phyloP scores from a whole-genome alignment of 768 basidiomycete genomes.

The Suillus weaverae region DNA sequence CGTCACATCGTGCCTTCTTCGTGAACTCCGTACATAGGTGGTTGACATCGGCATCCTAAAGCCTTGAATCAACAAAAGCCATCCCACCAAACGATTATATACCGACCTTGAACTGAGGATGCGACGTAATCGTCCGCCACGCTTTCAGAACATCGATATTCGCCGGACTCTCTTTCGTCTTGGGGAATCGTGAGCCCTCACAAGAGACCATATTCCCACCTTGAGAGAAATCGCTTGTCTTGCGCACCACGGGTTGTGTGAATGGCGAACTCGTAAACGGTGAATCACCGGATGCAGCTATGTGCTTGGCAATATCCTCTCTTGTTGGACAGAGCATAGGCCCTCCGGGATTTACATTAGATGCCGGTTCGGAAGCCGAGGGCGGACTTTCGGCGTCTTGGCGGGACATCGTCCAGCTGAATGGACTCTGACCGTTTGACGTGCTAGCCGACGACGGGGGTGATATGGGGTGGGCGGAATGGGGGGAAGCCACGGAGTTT shows the following conservation, averaged over 20 bases:
- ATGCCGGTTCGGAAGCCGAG: constrained; percentile 40
- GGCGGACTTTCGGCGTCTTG: constrained; percentile 30
- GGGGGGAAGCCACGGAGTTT: constrained; percentile 9
- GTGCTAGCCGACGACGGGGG: constrained; percentile 26
- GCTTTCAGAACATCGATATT: constrained; percentile 80
- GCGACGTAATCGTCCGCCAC: constrained; percentile 73
- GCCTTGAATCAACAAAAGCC: constrained; percentile 5
- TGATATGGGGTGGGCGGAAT: constrained; percentile 22
- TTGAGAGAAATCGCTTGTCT: constrained; percentile 43
- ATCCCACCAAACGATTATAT: not conserved
- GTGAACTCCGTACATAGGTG: constrained; percentile 79
- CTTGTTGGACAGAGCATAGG: constrained; percentile 43
- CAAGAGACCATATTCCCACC: constrained; percentile 60
- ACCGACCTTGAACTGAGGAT: constrained; percentile 75
- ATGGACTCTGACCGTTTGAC: constrained; percentile 25
- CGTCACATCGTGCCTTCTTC: constrained; percentile 81
- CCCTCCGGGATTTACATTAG: constrained; percentile 23
- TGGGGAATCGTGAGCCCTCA: constrained; percentile 66
- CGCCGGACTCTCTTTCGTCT: constrained; percentile 64
- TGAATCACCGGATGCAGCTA: constrained; percentile 58
- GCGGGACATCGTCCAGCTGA: constrained; percentile 28
- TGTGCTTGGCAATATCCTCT: constrained; percentile 49
- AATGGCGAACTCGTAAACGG: constrained; percentile 43
- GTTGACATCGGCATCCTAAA: constrained; percentile 74
- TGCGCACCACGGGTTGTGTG: constrained; percentile 36